Base-by-base conservation (phyloP, 306 rosid genomes). In the Sechiopsis laciniata region DNA sequence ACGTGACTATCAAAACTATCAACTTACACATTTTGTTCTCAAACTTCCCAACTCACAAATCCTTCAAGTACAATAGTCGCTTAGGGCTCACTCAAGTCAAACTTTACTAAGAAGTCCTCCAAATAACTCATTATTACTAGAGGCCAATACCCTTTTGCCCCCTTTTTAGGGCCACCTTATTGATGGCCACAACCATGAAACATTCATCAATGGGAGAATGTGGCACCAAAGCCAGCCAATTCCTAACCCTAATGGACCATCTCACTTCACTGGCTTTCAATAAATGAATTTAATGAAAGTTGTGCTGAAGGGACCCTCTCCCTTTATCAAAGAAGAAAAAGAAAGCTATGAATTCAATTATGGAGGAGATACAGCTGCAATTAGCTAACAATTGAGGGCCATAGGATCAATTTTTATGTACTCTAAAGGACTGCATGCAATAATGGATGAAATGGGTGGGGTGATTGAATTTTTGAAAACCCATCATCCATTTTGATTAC, bases 201-300 rank as follows among this genome's bases (percentile, higher is more conserved):
- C 73, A 67, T 46, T 48, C 56, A 21, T 14, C 21, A 50, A 21
- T 40, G 5, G 3, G 0, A 52, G 55, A 45, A 67, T 67, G 55
- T 67, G 29, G 26, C 53, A 37, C 55, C 72, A 46, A 45, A 46
- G 72, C 72, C 55, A 67, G 53, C 71, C 71, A 63, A 37, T 32
- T 32, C 37, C 37, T 40, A 42, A 19, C n/a, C 55, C 12, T 17
- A 20, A 21, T 19, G 37, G 56, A 67, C 55, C 55, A 67, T 67
- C 55, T 67, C 35, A 19, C 3, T 46, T 13, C 73, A 14, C 19
- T 48, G 56, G 40, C 46, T 40, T 32, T 40, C 10, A 40, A 40
- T 40, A 19, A 67, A 67, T 67, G 73, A 21, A 48, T 12, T 68
- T 0, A 21, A 10, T 12, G 32, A 48, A 68, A 68, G 40, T 68